Conservation (phyloP, 2,329 filamentous ascomycete genomes). For the Exophiala bonariae region DNA sequence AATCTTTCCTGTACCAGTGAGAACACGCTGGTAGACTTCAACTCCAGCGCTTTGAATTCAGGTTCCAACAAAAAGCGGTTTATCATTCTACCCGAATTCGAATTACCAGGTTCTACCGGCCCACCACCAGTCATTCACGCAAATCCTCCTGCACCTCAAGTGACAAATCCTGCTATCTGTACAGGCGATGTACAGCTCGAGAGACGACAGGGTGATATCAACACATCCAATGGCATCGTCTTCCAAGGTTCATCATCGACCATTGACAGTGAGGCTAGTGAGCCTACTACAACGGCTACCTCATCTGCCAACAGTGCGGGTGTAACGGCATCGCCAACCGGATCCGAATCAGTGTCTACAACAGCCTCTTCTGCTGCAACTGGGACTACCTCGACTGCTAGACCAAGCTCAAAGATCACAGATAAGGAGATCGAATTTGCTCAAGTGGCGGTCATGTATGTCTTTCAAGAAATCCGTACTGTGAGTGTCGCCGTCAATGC, state of each 20-base stretch:
- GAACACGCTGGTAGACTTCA: conserved; percentile 79
- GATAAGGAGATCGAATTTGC: conserved; percentile 17
- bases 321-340: conserved; percentile 28
- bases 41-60: conserved; percentile 9
- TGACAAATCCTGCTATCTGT: conserved; percentile 11
- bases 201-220: conserved; percentile 28
- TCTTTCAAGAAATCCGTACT: conserved; percentile 32
- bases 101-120: conserved; percentile 2
- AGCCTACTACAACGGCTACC: conserved; percentile 9
- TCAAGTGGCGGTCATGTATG: conserved; percentile 26
- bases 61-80: conserved; percentile 27
- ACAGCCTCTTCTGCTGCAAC: conserved; percentile 19
- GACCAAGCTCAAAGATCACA: conserved; percentile 22
- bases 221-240: conserved; percentile 40
- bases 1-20: conserved; percentile 80
- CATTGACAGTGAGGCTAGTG: conserved; percentile 5
- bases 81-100: conserved; percentile 24
- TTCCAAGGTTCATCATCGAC: conserved; percentile 30
- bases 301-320: conserved; percentile 8
- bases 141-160: conserved; percentile 3
- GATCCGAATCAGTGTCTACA: conserved; percentile 28
- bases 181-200: conserved; percentile 9
- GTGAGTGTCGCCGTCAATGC: conserved; percentile 30
- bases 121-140: conserved; percentile 11
- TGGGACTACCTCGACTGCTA: conserved; percentile 16